Evolutionary conservation across 169 alveolate genomes (phyloP), one percentile per base, ranked within the genome.

Genomic region (Amoebophrya sp.): DNA sequence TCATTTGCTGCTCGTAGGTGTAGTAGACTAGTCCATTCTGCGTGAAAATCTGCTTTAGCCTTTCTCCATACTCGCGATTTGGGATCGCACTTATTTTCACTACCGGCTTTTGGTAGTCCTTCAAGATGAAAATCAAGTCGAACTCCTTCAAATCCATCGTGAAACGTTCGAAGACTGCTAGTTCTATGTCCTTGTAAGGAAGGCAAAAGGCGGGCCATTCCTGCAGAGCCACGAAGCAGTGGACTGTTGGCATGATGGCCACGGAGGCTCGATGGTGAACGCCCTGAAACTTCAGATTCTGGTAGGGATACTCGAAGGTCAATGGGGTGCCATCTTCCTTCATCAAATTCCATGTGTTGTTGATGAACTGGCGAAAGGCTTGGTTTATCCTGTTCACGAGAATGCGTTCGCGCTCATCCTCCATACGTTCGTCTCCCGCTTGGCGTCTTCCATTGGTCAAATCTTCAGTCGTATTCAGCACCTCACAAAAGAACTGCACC

Each of bases 161-260:
- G 83, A 65, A 65, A 92, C 99, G 95, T 95, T 98, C 99, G 78
- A 98, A 96, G 40, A 98, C 98, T 2, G 97, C 98, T 0, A 97
- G 94, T 95, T 98, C 99, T 34, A 98, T 96, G 65, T 98, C 99
- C 89, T 95, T 97, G 40, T 97, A 96, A 54, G 98, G 95, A 38
- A 98, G 95, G 23, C 98, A 98, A 92, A 98, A 98, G 77, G 99
- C 98, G 36, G 99, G 99, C 94, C 96, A 96, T 92, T 98, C 99
- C 53, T 96, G 96, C 78, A 98, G 94, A 76, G 97, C 97, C 40
- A 98, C 97, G 47, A 98, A 92, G 90, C 99, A 98, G 93, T 97
- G 96, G 39, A 18, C 65, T 18, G 65, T 47, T n/a, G n/a, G n/a
- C n/a, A n/a, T n/a, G n/a, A n/a, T 47, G 65, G 29, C 65, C 6